Conservation (phyloP, 305 asterid species). For the Withania somnifera region DNA sequence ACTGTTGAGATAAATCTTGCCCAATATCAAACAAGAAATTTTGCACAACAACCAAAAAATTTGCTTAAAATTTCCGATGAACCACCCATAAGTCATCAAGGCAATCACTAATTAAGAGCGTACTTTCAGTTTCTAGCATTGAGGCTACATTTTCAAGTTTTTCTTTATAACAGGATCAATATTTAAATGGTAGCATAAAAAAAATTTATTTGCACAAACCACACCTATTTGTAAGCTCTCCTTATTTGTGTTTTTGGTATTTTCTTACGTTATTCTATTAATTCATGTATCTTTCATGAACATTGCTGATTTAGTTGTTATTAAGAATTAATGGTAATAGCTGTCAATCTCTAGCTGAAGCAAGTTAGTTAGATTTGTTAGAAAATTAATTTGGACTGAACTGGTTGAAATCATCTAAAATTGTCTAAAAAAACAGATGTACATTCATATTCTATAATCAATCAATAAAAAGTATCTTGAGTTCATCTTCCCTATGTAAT, state of each 20-base stretch:
- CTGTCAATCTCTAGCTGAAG: no score
- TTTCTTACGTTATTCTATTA: not conserved
- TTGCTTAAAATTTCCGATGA: not conserved
- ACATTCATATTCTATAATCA: no score
- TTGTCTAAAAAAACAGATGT: no score
- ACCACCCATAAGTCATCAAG: not conserved
- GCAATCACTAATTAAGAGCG: not conserved
- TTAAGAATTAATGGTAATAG: no score
- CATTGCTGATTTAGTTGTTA: not conserved
- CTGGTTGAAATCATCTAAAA: no score
- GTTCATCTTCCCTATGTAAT: no score
- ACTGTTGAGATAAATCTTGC: not conserved
- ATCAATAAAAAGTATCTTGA: not conserved
- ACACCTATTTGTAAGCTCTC: not conserved
- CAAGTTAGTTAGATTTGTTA: no score
- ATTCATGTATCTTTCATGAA: not conserved
- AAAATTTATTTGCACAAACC: not conserved
- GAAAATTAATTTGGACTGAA: no score
- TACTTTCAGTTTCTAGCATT: not conserved
- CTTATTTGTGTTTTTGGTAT: not conserved
- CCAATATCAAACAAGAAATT: not conserved
- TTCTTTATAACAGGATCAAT: not conserved
- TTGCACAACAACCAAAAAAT: not conserved
- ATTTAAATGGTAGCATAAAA: not conserved
- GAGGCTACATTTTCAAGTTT: not conserved